A percentile compares a stretch with the other conserved stretches of the same genome.
Conservation (phyloP, 2,329 filamentous ascomycete genomes). For the Helminthosporium solani region DNA sequence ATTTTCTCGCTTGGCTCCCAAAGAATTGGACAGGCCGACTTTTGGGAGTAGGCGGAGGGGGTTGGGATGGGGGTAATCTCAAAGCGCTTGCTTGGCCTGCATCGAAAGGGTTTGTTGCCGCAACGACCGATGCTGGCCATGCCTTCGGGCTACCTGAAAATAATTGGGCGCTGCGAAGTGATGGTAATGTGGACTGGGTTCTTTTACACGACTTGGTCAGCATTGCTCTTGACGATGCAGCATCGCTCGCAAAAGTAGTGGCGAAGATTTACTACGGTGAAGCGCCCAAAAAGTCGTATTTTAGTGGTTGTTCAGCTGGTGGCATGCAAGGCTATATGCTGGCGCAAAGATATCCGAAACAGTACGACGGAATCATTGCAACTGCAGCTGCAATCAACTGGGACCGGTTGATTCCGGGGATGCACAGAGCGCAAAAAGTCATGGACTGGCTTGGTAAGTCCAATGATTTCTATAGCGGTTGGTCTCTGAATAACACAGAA, state of each 20-base stretch:
- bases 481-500: slow-evolving; percentile 19
- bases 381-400: slow-evolving; percentile 27
- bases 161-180: slow-evolving; percentile 19
- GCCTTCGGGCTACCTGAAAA: not conserved
- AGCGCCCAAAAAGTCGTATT: slow-evolving; percentile 30
- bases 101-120: slow-evolving; percentile 19
- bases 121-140: slow-evolving; percentile 20
- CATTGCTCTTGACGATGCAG: slow-evolving; percentile 32
- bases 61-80: slow-evolving; percentile 20
- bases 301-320: slow-evolving; percentile 35
- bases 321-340: slow-evolving; percentile 34
- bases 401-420: slow-evolving; percentile 4
- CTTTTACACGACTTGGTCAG: slow-evolving; percentile 39
- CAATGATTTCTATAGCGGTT: slow-evolving; percentile 4
- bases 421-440: not conserved
- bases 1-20: slow-evolving; percentile 37
- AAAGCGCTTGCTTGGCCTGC: slow-evolving; percentile 12
- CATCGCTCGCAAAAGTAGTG: slow-evolving; percentile 2
- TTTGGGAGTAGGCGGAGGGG: slow-evolving; percentile 19
- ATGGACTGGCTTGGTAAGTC: no score
- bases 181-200: slow-evolving; percentile 25
- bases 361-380: slow-evolving; percentile 34
- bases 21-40: slow-evolving; percentile 23
- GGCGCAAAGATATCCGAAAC: slow-evolving; percentile 33
- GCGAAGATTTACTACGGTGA: slow-evolving; percentile 28